phyloP scores from a whole-genome alignment of 2,329 filamentous ascomycete genomes.

The Blastomyces gilchristii region DNA sequence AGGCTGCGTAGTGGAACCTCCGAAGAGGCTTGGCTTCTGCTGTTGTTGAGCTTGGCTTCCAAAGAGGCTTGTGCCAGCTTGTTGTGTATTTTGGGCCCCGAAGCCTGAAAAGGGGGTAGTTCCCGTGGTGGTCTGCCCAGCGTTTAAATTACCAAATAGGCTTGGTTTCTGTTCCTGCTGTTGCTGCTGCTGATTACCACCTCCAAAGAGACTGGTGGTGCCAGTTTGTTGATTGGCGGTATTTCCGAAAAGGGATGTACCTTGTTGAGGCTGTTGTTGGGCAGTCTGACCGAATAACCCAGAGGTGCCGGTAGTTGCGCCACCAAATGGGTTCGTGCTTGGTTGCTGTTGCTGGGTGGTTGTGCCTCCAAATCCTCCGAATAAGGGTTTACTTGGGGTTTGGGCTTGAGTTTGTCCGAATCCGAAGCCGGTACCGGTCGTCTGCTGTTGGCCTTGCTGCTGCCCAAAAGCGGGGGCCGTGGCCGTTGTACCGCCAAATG shows the following conservation, averaged over 20 bases:
- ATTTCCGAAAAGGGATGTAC: slow-evolving; percentile 30
- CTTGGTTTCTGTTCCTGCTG: slow-evolving; percentile 16
- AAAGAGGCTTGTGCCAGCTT: slow-evolving; percentile 30
- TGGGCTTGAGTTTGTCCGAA: slow-evolving; percentile 32
- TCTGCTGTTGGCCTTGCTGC: slow-evolving; percentile 22
- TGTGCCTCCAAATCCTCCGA: slow-evolving; percentile 30
- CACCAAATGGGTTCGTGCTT: slow-evolving; percentile 37
- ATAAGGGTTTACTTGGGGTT: slow-evolving; percentile 30
- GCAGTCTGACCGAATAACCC: slow-evolving; percentile 33
- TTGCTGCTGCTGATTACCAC: slow-evolving; percentile 28
- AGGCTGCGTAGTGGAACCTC: slow-evolving; percentile 22
- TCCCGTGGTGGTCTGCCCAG: slow-evolving; percentile 12
- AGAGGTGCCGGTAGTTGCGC: slow-evolving; percentile 19
- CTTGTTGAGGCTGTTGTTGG: slow-evolving; percentile 29
- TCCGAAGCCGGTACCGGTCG: slow-evolving; percentile 34
- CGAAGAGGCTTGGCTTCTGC: slow-evolving; percentile 49
- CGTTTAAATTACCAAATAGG: slow-evolving; percentile 12
- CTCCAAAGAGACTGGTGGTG: slow-evolving; percentile 35
- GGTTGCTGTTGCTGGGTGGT: slow-evolving; percentile 35
- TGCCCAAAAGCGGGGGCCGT: slow-evolving; percentile 38
- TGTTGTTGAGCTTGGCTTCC: slow-evolving; percentile 41
- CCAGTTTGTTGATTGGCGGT: slow-evolving; percentile 34
- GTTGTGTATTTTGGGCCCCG: slow-evolving; percentile 31
- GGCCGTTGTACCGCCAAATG: slow-evolving; percentile 32
- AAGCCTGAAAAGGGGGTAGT: slow-evolving; percentile 10